Conservation (phyloP, 495 filamentous ascomycete species). For the Neurospora sp. region DNA sequence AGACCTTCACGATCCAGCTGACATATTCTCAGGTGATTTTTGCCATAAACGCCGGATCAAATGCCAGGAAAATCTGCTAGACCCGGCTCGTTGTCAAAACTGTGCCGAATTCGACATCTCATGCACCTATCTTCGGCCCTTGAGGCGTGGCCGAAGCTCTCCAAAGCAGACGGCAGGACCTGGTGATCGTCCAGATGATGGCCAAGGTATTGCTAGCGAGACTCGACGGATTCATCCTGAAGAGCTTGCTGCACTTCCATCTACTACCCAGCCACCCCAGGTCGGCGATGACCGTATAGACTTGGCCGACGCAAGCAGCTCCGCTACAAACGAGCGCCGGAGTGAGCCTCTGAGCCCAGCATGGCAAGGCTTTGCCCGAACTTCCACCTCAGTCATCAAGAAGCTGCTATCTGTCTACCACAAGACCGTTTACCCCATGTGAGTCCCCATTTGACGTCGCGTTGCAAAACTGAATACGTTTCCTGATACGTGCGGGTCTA, state of each 20-base stretch:
- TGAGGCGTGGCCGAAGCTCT: slow-evolving; percentile 3
- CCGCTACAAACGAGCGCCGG: neutral
- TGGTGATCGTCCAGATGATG: neutral
- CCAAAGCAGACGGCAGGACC: slow-evolving; percentile 1
- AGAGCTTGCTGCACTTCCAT: neutral
- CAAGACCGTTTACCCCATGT: slow-evolving; percentile 32
- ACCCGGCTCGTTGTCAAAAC: slow-evolving; percentile 18
- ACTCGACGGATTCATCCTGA: neutral
- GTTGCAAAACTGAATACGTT: neutral
- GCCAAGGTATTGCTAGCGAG: neutral
- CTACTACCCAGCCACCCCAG: neutral
- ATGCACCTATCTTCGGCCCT: slow-evolving; percentile 8
- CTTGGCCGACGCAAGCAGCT: slow-evolving; percentile 1
- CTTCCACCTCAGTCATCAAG: slow-evolving; percentile 8
- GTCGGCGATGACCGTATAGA: neutral
- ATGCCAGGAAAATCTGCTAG: slow-evolving; percentile 16
- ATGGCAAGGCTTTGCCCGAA: slow-evolving; percentile 8
- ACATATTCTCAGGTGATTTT: slow-evolving; percentile 12
- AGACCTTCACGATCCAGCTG: neutral
- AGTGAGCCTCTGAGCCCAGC: slow-evolving; percentile 6
- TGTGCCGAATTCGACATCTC: slow-evolving; percentile 13
- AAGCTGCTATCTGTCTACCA: slow-evolving; percentile 33
- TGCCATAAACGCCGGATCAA: slow-evolving; percentile 27
- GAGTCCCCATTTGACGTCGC: neutral
- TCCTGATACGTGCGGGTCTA: neutral